Base-by-base conservation (phyloP, 148 eudicot genomes). In the Amaranthus palmeri region DNA sequence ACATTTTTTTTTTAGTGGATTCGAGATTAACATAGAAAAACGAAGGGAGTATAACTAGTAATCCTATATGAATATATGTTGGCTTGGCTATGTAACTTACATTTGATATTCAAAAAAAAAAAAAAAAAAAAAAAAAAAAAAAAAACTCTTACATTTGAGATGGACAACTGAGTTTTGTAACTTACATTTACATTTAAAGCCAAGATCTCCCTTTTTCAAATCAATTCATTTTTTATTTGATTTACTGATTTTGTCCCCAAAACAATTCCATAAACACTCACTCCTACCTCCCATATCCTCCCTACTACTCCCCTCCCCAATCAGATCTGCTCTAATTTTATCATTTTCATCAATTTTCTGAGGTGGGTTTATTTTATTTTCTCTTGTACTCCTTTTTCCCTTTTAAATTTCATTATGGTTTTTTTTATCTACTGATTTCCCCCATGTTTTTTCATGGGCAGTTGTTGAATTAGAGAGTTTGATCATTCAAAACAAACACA, bases 381-480 rank as follows among this genome's bases (percentile, higher is more conserved):
- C 36, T 25, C 36, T 25, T 25, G 36, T 25, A 25, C 36, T 25
- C 36, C 36, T 25, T 25, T n/a, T 25, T 25, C 36, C 13, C 15
- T 25, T 25, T 25, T 25, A 25, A 6, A 1, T 54, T 54, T 42
- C 44, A 10, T 62, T 64, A 25, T 25, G 36, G 36, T 25, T 25
- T 25, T 25, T 25, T 25, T 25, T 25, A 2, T n/a, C 36, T 25
- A 25, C 36, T 25, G 36, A 25, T 25, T 25, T 25, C 36, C 36
- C 36, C 36, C 36, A 25, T 25, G 36, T 25, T 25, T 46, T 54
- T 53, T 58, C 40, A 60, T 10, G 57, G 60, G 51, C 56, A 73
- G 87, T 75, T 72, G 70, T 74, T 77, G 75, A 75, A 78, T 63
- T 71, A 64, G 12, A 17, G 53, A 71, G 60, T 43, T 65, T 77